Percentiles rank a stretch among this genome's conserved stretches.
Evolutionary conservation across 2,329 filamentous ascomycete species (phyloP).

Genomic region (Neofusicoccum laricinum): DNA sequence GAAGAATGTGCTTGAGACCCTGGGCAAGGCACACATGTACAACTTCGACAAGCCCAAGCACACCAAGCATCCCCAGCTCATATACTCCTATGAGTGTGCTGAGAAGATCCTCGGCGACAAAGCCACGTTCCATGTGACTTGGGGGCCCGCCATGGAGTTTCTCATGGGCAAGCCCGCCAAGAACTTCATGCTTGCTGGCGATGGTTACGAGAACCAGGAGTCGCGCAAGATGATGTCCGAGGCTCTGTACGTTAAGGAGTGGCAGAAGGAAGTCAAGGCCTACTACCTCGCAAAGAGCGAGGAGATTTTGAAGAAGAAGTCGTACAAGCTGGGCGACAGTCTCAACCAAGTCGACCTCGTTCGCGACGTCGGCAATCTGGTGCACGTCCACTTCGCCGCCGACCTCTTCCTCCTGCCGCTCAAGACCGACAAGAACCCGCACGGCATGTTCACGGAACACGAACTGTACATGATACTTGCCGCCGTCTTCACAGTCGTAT

Average conservation of each 20-base stretch:
- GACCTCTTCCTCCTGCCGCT: constrained; percentile 55
- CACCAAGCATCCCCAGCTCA: constrained; percentile 45
- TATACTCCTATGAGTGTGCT: constrained; percentile 60
- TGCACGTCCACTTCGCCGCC: constrained; percentile 54
- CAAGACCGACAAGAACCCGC: constrained; percentile 51
- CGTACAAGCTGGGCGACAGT: constrained; percentile 57
- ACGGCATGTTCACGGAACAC: constrained; percentile 52
- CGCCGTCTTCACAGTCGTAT: constrained; percentile 52
- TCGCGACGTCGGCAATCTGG: constrained; percentile 55
- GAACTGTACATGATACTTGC: constrained; percentile 55
- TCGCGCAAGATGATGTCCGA: constrained; percentile 42
- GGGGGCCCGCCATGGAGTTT: constrained; percentile 61
- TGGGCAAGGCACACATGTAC: constrained; percentile 67
- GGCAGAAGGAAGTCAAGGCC: constrained; percentile 60
- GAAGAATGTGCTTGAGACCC: constrained; percentile 63
- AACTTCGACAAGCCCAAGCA: constrained; percentile 62
- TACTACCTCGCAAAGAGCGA: constrained; percentile 67
- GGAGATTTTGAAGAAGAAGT: constrained; percentile 62
- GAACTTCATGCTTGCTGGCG: constrained; percentile 53
- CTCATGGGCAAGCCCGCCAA: constrained; percentile 58
- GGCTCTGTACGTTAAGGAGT: constrained; percentile 60
- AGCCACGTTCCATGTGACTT: constrained; percentile 62
- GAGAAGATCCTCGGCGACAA: constrained; percentile 61
- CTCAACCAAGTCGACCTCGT: constrained; percentile 69
- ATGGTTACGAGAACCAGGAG: constrained; percentile 30